phyloP scores from a whole-genome alignment of 805 yeast species.

The Suhomyces sp. region DNA sequence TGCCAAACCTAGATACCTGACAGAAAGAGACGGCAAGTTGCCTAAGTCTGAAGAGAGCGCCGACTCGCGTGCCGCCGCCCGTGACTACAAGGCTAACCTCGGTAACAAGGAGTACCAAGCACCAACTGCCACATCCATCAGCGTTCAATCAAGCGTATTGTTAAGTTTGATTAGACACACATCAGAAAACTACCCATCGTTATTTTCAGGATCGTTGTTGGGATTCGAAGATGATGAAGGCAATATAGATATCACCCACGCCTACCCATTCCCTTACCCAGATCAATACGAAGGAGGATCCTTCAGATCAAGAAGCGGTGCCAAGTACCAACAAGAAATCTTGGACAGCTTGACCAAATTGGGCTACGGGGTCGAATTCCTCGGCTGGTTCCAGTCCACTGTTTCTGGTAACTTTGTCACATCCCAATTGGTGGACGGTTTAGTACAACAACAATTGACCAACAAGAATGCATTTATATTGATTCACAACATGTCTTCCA shows the following conservation, averaged over 20 bases:
- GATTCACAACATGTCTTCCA: constrained; percentile 68
- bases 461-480: constrained; percentile 55
- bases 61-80: neutral
- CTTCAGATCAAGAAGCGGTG: constrained; percentile 57
- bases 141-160: constrained; percentile 51
- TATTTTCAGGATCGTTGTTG: constrained; percentile 66
- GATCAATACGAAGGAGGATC: constrained; percentile 66
- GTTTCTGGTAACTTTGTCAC: constrained; percentile 67
- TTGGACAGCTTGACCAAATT: constrained; percentile 58
- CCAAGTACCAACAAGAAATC: constrained; percentile 65
- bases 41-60: neutral
- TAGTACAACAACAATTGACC: constrained; percentile 60
- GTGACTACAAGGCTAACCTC: neutral
- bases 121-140: constrained; percentile 40
- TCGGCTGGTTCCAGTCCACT: constrained; percentile 81
- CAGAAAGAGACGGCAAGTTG: neutral
- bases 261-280: constrained; percentile 65
- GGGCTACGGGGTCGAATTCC: constrained; percentile 64
- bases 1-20: neutral
- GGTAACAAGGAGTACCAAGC: constrained; percentile 22
- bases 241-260: constrained; percentile 51
- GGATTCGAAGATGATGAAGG: constrained; percentile 66
- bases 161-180: constrained; percentile 65
- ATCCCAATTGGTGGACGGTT: constrained; percentile 62
- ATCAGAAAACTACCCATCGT: constrained; percentile 57